Evolutionary conservation across 1,139 yeast species (phyloP).

Genomic region (Hemisphaericaspora xylanilytica): DNA sequence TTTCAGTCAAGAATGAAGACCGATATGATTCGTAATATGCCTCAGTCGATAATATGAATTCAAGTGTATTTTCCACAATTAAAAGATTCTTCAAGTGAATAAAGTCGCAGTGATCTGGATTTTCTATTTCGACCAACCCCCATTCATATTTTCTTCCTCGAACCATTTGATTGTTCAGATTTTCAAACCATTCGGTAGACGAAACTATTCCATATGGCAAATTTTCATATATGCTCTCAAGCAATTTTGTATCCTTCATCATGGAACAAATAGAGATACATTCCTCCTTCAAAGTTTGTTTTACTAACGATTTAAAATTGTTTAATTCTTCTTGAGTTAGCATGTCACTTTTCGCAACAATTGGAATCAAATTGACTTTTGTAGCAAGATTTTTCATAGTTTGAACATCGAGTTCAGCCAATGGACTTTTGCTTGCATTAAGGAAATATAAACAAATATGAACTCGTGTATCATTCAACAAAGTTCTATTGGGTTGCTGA

Average conservation of each 20-base stretch:
- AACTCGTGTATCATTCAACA: slow-evolving; percentile 56
- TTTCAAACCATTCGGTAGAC: slow-evolving; percentile 34
- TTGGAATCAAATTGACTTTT: slow-evolving; percentile 90
- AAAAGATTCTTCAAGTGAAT: slow-evolving; percentile 48
- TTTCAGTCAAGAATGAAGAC: slow-evolving; percentile 17
- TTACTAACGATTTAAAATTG: slow-evolving; percentile 45
- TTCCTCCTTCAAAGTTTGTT: slow-evolving; percentile 42
- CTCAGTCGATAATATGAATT: slow-evolving; percentile 57
- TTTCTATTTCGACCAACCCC: slow-evolving; percentile 74
- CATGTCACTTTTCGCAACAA: slow-evolving; percentile 84
- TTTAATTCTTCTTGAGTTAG: slow-evolving; percentile 44
- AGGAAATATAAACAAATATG: slow-evolving; percentile 78
- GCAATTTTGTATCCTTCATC: slow-evolving; percentile 40
- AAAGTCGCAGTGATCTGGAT: slow-evolving; percentile 66
- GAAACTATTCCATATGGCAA: slow-evolving; percentile 66
- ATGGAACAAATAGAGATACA: slow-evolving; percentile 59
- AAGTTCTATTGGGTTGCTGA: slow-evolving; percentile 64
- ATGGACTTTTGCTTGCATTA: slow-evolving; percentile 51
- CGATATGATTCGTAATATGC: slow-evolving; percentile 56
- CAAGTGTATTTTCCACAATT: slow-evolving; percentile 55
- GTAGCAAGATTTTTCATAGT: slow-evolving; percentile 85
- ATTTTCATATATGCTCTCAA: slow-evolving; percentile 28
- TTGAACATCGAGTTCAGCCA: slow-evolving; percentile 59
- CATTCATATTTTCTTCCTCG: slow-evolving; percentile 69
- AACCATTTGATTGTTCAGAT: slow-evolving; percentile 37